A percentile compares a stretch with the other conserved stretches of the same genome.
phyloP scores from a whole-genome alignment of 805 yeast genomes.

The Lachancea sp. region DNA sequence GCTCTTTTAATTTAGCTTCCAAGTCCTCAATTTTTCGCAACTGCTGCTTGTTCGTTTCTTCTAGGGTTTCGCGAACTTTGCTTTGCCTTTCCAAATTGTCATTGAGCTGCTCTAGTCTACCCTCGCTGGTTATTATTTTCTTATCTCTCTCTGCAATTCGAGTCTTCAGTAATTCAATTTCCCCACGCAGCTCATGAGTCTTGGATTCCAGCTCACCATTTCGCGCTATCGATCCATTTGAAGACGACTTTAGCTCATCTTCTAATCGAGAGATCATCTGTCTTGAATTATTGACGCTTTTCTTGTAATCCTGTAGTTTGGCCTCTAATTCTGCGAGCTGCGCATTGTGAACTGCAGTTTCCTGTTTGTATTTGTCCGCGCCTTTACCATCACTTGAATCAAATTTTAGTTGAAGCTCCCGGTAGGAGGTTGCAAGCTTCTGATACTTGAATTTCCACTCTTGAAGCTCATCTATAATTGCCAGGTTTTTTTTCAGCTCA shows the following conservation, averaged over 20 bases:
- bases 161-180: constrained; percentile 12
- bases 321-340: constrained; percentile 1
- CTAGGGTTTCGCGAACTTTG: background rate
- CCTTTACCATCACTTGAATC: constrained; percentile 13
- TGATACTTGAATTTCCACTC: constrained; percentile 18
- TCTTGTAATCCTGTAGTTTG: constrained; percentile 1
- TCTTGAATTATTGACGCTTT: constrained; percentile 9
- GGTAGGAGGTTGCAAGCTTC: constrained; percentile 12
- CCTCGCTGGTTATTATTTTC: constrained; percentile 11
- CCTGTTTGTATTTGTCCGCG: constrained; percentile 4
- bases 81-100: background rate
- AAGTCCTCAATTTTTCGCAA: background rate
- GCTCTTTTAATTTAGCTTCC: background rate
- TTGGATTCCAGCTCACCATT: constrained; percentile 12
- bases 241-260: constrained; percentile 2
- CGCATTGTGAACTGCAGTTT: background rate
- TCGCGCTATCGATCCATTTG: constrained; percentile 6
- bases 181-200: constrained; percentile 11
- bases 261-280: constrained; percentile 10
- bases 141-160: constrained; percentile 13
- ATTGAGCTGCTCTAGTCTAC: constrained; percentile 10
- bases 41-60: background rate
- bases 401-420: constrained; percentile 13
- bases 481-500: constrained; percentile 19
- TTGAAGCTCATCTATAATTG: constrained; percentile 21